These are phyloP conservation scores for Panaeolus cyanescens DNA, from an alignment of 768 basidiomycete genomes.

Conservation along the genomic window DNA sequence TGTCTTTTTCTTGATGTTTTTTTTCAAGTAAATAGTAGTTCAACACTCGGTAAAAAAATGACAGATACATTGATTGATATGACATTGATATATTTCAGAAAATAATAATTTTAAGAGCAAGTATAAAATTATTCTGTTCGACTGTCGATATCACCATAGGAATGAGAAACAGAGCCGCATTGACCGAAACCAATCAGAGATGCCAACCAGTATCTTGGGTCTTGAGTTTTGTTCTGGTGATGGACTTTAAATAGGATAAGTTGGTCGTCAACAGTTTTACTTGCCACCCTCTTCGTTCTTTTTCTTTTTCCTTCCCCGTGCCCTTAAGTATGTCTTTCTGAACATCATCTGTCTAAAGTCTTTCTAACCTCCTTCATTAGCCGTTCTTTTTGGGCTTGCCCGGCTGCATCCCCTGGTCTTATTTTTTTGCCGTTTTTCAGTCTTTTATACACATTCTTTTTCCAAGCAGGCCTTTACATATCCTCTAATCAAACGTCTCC, in stretches of 20 bases:
- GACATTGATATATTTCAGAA: neutral
- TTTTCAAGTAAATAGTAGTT: no score
- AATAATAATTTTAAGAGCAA: neutral
- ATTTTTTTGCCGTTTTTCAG: slow-evolving; percentile 27
- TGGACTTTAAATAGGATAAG: slow-evolving; percentile 36
- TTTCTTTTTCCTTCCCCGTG: slow-evolving; percentile 33
- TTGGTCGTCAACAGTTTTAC: slow-evolving; percentile 25
- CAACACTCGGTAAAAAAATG: neutral
- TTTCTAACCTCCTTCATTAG: slow-evolving; percentile 20
- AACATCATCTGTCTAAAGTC: neutral
- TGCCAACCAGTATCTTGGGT: slow-evolving; percentile 25
- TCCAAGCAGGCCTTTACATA: slow-evolving; percentile 44
- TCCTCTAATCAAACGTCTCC: slow-evolving; percentile 19
- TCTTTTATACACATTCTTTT: slow-evolving; percentile 35
- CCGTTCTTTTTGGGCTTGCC: slow-evolving; percentile 67
- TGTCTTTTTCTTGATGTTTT: no score
- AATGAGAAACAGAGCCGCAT: slow-evolving; percentile 24
- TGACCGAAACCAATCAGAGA: slow-evolving; percentile 32
- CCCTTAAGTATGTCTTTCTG: slow-evolving; percentile 34
- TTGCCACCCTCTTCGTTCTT: slow-evolving; percentile 26
- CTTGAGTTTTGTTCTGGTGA: slow-evolving; percentile 23
- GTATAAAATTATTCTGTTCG: neutral
- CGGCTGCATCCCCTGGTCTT: slow-evolving; percentile 65
- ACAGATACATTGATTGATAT: neutral
- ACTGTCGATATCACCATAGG: slow-evolving; percentile 28